phyloP scores from a whole-genome alignment of 371 early-diverging fungal species.

The Chytridium lagenaria region DNA sequence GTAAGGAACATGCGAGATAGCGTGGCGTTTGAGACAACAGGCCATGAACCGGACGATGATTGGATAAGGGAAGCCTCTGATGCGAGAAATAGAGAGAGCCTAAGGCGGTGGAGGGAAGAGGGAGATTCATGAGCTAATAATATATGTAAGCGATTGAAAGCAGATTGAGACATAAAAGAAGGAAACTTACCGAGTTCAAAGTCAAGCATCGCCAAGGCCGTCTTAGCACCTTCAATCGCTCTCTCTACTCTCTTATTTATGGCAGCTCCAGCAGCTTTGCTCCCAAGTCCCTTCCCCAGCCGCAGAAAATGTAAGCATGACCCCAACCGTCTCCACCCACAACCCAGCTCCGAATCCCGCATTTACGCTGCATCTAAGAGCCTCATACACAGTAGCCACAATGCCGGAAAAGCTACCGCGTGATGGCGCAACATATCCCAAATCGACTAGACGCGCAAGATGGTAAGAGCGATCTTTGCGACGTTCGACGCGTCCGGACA shows the following conservation, averaged over 20 bases:
- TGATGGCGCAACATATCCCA: no score
- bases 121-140: neutral
- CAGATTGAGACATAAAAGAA: neutral
- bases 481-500: neutral
- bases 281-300: neutral
- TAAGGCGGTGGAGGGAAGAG: neutral
- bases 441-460: no score
- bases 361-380: neutral
- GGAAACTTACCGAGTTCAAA: neutral
- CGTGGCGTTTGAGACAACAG: neutral
- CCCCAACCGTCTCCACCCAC: neutral
- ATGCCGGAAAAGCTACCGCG: no score
- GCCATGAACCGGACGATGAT: neutral
- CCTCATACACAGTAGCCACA: neutral
- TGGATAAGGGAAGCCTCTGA: neutral
- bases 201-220: neutral
- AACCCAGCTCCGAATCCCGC: neutral
- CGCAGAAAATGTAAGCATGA: neutral
- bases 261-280: neutral
- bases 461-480: neutral
- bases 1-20: neutral
- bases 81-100: neutral
- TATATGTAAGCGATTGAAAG: neutral
- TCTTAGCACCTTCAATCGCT: neutral
- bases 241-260: neutral